phyloP scores from a whole-genome alignment of 1,284 basidiomycete species.

The Fomitopsis betulina region DNA sequence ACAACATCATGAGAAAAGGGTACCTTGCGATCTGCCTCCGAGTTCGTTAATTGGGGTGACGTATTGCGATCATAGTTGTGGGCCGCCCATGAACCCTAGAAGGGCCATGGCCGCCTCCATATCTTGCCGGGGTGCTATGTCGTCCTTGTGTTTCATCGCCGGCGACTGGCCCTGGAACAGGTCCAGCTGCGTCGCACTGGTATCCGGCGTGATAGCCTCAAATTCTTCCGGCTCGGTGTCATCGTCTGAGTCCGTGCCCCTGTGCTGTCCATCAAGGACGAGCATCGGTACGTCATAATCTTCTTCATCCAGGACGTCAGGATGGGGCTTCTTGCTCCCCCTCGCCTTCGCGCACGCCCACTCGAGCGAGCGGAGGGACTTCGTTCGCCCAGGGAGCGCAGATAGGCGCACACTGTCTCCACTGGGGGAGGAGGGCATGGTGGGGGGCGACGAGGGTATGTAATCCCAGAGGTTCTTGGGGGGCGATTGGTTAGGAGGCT shows the following conservation, averaged over 20 bases:
- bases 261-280: conserved; percentile 13
- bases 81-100: conserved; percentile 33
- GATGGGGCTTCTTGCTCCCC: conserved; percentile 10
- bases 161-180: conserved; percentile 10
- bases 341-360: conserved; percentile 44
- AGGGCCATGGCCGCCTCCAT: conserved; percentile 43
- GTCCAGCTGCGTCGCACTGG: conserved; percentile 15
- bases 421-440: conserved; percentile 31
- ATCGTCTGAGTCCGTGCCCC: conserved; percentile 11
- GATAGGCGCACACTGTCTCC: conserved; percentile 27
- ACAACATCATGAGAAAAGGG: conserved; percentile 1
- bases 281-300: conserved; percentile 24
- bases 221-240: conserved; percentile 23
- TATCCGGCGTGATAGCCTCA: conserved; percentile 24
- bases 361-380: conserved; percentile 35
- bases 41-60: not conserved
- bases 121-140: conserved; percentile 21
- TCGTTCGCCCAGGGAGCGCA: conserved; percentile 26
- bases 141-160: conserved; percentile 3
- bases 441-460: conserved; percentile 38
- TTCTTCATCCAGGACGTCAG: conserved; percentile 16
- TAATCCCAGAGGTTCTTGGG: conserved; percentile 33
- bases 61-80: conserved; percentile 3
- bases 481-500: not conserved
- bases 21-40: not conserved